phyloP scores from a whole-genome alignment of 2,329 filamentous ascomycete species.

The Colletotrichum musae region DNA sequence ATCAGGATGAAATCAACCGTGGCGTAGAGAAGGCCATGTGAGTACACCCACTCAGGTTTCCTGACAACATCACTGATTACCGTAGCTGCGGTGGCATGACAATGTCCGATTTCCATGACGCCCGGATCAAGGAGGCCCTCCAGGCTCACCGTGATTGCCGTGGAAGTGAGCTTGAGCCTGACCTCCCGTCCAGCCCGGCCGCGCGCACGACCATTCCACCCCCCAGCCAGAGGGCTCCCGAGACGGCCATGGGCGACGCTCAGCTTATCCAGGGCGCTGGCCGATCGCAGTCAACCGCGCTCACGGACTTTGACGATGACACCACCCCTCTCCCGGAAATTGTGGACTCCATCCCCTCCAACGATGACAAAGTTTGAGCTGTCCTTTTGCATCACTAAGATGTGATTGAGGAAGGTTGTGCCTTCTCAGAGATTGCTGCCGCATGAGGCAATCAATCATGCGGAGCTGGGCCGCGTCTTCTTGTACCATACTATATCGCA shows the following conservation, averaged over 20 bases:
- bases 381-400: no score
- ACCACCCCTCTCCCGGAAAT: background rate
- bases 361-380: no score
- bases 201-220: background rate
- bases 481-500: no score
- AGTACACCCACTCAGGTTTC: background rate
- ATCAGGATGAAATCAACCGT: background rate
- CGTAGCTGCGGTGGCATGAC: background rate
- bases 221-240: background rate
- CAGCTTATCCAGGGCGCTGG: background rate
- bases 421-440: no score
- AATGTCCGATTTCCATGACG: background rate
- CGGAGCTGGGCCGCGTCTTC: no score
- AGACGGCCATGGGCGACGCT: background rate
- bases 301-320: background rate
- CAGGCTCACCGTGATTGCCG: background rate
- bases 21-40: background rate
- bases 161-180: background rate
- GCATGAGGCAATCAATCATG: no score
- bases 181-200: background rate
- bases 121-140: background rate
- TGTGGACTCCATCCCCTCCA: background rate
- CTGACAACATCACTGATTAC: background rate
- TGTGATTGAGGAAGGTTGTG: no score
- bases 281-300: background rate